A percentile compares a stretch with the other conserved stretches of the same genome.
These are phyloP conservation scores for Candida stauntonica DNA, from an alignment of 805 yeast genomes.

Conservation along the genomic window DNA sequence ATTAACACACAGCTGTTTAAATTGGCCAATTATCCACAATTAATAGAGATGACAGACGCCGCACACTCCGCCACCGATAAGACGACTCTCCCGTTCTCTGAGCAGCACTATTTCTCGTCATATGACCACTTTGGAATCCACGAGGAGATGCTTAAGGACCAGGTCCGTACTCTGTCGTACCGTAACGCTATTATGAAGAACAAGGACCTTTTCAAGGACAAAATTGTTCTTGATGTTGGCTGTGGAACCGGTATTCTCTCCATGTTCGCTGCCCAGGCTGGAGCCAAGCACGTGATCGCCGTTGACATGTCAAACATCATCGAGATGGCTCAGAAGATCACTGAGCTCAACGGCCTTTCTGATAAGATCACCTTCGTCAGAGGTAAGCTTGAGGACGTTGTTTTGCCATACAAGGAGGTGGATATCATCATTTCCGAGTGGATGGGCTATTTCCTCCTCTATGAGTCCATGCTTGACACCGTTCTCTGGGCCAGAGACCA, in stretches of 20 bases:
- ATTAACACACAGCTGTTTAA: too few species aligned
- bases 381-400: slow-evolving; percentile 93
- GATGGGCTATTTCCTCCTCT: slow-evolving; percentile 97
- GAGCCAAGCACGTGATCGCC: slow-evolving; percentile 96
- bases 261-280: slow-evolving; percentile 98
- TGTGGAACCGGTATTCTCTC: slow-evolving; percentile 98
- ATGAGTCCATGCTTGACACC: slow-evolving; percentile 97
- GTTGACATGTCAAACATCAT: slow-evolving; percentile 97
- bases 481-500: slow-evolving; percentile 91
- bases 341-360: slow-evolving; percentile 73
- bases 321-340: slow-evolving; percentile 90
- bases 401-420: slow-evolving; percentile 78
- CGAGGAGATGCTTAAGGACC: slow-evolving; percentile 97
- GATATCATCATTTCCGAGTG: slow-evolving; percentile 96
- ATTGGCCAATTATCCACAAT: too few species aligned
- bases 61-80: slow-evolving; percentile 62
- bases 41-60: slow-evolving; percentile 18
- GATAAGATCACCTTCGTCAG: slow-evolving; percentile 84
- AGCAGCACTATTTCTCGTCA: slow-evolving; percentile 92
- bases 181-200: slow-evolving; percentile 90
- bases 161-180: slow-evolving; percentile 86
- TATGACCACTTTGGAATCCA: slow-evolving; percentile 97
- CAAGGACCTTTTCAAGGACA: slow-evolving; percentile 83
- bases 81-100: slow-evolving; percentile 57
- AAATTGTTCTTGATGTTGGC: slow-evolving; percentile 94